Evolutionary conservation across 805 yeast genomes (phyloP).

Genomic region (Suhomyces xylopsoci): DNA sequence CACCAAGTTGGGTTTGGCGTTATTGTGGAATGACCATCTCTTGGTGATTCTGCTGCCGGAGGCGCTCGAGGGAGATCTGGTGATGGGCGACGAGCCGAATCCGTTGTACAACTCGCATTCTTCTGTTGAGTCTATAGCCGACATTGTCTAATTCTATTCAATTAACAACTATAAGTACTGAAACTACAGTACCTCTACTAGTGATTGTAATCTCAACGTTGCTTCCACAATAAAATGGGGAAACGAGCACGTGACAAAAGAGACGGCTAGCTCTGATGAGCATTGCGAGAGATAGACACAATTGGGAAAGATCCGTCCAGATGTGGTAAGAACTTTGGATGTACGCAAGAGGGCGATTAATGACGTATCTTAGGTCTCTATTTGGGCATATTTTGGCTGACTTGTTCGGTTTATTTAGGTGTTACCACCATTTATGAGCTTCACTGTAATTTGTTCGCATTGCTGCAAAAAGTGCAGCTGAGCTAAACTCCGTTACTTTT

Average conservation of each 20-base stretch:
- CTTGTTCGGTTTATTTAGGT: too few relatives aligned
- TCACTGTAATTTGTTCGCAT: too few relatives aligned
- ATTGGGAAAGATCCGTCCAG: neutral
- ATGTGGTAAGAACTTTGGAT: neutral
- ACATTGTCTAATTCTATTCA: conserved; percentile 8
- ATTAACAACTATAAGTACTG: neutral
- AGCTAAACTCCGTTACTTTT: too few relatives aligned
- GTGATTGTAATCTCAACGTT: neutral
- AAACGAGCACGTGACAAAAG: neutral
- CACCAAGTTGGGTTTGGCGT: conserved; percentile 35
- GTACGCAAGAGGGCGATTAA: neutral
- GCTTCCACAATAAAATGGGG: neutral
- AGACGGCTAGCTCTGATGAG: neutral
- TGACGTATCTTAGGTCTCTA: too few relatives aligned
- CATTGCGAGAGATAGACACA: neutral
- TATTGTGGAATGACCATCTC: conserved; percentile 43
- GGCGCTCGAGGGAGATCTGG: conserved; percentile 18
- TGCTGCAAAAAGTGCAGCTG: too few relatives aligned
- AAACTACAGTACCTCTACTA: neutral
- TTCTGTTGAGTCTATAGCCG: conserved; percentile 22
- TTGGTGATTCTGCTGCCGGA: conserved; percentile 34
- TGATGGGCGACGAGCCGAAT: conserved; percentile 33
- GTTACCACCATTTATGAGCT: too few relatives aligned
- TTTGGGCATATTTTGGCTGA: too few relatives aligned
- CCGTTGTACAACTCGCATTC: conserved; percentile 35